Evolutionary conservation across 1,284 basidiomycete genomes (phyloP).

Genomic region (Blastosporella zonata): DNA sequence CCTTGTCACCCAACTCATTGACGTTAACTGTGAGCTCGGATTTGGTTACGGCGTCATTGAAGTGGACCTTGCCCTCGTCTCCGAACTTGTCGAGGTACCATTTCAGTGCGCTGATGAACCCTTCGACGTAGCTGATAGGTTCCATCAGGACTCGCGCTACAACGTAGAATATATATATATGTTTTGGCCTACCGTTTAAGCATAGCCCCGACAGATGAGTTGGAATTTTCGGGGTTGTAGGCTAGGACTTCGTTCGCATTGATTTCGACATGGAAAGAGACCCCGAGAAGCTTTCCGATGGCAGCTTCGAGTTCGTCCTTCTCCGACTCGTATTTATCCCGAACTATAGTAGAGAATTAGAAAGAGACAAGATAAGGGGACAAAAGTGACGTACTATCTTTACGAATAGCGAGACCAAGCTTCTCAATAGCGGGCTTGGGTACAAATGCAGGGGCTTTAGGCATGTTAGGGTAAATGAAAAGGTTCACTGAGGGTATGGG

Average conservation of each 20-base stretch:
- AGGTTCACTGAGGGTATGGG: neutral
- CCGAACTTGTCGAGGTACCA: conserved; percentile 21
- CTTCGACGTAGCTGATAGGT: conserved; percentile 28
- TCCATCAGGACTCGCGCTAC: neutral
- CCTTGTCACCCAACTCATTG: conserved; percentile 28
- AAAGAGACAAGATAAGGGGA: neutral
- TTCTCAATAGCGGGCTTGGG: conserved; percentile 32
- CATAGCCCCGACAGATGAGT: conserved; percentile 19
- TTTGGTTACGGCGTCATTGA: conserved; percentile 32
- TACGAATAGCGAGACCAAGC: conserved; percentile 31
- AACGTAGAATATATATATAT: neutral
- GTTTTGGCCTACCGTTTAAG: conserved; percentile 21
- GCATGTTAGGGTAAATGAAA: conserved; percentile 15
- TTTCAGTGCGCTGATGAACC: conserved; percentile 18
- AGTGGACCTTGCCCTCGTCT: conserved; percentile 30
- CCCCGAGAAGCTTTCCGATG: conserved; percentile 24
- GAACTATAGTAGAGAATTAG: conserved; percentile 21
- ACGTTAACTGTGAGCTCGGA: conserved; percentile 29
- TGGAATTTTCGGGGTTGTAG: conserved; percentile 20
- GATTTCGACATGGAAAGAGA: conserved; percentile 26
- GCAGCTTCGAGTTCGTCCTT: conserved; percentile 26
- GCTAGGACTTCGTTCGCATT: conserved; percentile 30
- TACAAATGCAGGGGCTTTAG: conserved; percentile 23
- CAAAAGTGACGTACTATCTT: conserved; percentile 26
- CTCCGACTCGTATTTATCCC: conserved; percentile 31